Evolutionary conservation across 306 rosid genomes (phyloP), one percentile per base, ranked within the genome.

Genomic region (Psophocarpus tetragonolobus): DNA sequence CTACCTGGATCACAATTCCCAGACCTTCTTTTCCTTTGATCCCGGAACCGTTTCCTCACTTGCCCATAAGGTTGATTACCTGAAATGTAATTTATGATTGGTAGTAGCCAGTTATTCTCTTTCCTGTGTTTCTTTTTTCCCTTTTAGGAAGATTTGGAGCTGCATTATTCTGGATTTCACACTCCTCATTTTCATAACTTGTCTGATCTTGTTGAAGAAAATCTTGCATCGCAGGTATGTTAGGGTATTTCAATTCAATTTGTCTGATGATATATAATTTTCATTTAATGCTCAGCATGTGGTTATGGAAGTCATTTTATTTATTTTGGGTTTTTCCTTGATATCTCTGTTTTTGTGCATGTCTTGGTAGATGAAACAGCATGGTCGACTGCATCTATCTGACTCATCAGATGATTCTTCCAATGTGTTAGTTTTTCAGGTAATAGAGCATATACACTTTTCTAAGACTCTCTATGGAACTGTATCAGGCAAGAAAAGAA

Each of bases 131-230:
- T 78, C 53, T 56, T 6, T 78, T 60, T 56, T 6, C 20, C 72
- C 84, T 71, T 73, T 35, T 91, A 95, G 97, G 95, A 92, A 73
- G 80, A 88, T 74, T 73, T 89, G 88, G 85, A 89, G 69, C 87
- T 95, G 84, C 97, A 92, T 87, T 91, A 88, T 68, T 74, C 97
- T 81, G 98, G 98, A 73, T 95, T 92, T 83, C 82, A 61, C 87
- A 91, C 93, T 3, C 90, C 84, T 68, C 88, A 92, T 71, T 86
- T 89, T 85, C 99, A 95, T 85, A 95, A 95, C 83, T 87, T 95
- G 71, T 91, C 97, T 73, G 91, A 92, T 57, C 97, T 95, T 78
- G 97, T 92, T 58, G 92, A 86, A 80, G 87, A 82, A 72, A 88
- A 78, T 80, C 96, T 95, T 68, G 97, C 88, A 54, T 84, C 85